phyloP scores from a whole-genome alignment of 1,139 yeast species.

The Pichia norvegensis region DNA sequence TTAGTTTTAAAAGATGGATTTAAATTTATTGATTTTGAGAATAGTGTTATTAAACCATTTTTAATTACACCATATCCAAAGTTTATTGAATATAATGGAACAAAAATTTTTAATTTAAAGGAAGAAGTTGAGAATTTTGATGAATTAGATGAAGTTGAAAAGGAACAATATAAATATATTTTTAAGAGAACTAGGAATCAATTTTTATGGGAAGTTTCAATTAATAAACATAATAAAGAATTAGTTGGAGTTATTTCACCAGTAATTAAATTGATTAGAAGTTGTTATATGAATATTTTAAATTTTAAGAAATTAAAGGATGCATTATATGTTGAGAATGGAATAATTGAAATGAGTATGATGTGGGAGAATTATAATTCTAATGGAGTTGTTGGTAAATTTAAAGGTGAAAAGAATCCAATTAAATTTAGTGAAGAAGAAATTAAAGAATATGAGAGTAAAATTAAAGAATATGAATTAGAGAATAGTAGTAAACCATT shows the following conservation, averaged over 20 bases:
- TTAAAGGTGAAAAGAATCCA: conserved; percentile 44
- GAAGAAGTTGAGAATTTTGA: conserved; percentile 70
- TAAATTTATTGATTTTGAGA: conserved; percentile 74
- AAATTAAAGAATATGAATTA: conserved; percentile 60
- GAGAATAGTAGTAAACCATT: conserved; percentile 68
- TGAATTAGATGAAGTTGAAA: conserved; percentile 59
- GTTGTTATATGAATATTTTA: conserved; percentile 58
- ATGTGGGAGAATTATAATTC: conserved; percentile 68
- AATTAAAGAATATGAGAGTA: conserved; percentile 47
- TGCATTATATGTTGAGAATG: conserved; percentile 56
- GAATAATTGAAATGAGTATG: conserved; percentile 62
- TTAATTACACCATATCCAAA: conserved; percentile 70
- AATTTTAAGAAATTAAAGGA: conserved; percentile 58
- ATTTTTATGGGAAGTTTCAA: conserved; percentile 72
- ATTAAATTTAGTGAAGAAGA: conserved; percentile 45
- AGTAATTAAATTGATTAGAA: conserved; percentile 58
- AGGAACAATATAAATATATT: conserved; percentile 78
- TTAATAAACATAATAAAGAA: conserved; percentile 56
- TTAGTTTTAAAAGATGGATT: conserved; percentile 39
- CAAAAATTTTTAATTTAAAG: conserved; percentile 66
- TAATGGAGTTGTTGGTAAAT: conserved; percentile 45
- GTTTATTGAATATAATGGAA: conserved; percentile 81
- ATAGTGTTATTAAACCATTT: conserved; percentile 72
- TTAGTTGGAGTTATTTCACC: conserved; percentile 77
- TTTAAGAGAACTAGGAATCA: conserved; percentile 86